Conservation (phyloP, 2,329 filamentous ascomycete species). For the Paracoccidioides lutzii region DNA sequence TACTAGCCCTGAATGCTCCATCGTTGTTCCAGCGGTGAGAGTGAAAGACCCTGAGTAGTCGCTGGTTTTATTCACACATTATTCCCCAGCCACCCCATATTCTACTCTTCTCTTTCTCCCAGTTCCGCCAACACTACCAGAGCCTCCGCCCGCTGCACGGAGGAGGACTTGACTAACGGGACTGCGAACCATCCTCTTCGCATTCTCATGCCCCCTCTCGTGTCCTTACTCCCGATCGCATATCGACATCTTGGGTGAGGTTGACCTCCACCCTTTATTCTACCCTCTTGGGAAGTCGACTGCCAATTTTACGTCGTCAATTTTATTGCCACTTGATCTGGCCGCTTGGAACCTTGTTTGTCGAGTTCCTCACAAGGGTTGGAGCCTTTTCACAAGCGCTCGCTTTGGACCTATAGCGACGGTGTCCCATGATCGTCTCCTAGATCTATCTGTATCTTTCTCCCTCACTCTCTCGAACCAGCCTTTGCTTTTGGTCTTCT, state of each 20-base stretch:
- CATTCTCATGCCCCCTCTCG: not conserved
- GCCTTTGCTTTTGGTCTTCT: not conserved
- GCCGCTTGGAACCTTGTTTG: not conserved
- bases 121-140: too few relatives aligned
- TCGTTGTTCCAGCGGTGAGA: slow-evolving; percentile 2
- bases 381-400: not conserved
- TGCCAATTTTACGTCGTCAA: not conserved
- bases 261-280: not conserved
- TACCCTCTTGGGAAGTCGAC: not conserved
- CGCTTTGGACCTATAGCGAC: not conserved
- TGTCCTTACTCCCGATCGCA: not conserved
- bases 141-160: not conserved
- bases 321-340: not conserved
- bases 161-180: not conserved
- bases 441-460: not conserved
- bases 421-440: not conserved
- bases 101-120: not conserved
- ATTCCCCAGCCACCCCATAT: not conserved
- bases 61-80: not conserved
- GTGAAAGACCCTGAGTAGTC: not conserved
- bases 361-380: not conserved
- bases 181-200: not conserved
- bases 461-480: not conserved
- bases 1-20: not conserved
- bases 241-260: not conserved